These are phyloP conservation scores for Cyclocybe cylindracea DNA, from an alignment of 768 basidiomycete genomes.

Conservation along the genomic window DNA sequence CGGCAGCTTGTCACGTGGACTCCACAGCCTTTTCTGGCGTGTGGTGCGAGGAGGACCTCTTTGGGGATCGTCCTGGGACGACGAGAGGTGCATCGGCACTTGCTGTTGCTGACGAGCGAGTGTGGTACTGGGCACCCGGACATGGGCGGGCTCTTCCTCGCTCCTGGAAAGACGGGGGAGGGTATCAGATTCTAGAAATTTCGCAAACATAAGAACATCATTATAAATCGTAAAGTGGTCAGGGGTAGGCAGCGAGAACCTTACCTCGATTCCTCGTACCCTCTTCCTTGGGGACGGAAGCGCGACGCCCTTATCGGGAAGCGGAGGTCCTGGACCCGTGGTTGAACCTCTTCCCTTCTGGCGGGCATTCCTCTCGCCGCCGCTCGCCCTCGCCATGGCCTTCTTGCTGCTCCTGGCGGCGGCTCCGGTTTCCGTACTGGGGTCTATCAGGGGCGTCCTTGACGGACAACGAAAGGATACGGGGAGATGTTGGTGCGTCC, in stretches of 20 bases:
- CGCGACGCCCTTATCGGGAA: constrained; percentile 19
- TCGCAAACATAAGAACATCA: background rate
- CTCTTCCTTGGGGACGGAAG: constrained; percentile 21
- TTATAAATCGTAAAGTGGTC: background rate
- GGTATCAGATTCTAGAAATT: constrained; percentile 39
- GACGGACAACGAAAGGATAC: constrained; percentile 58
- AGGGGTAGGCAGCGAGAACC: constrained; percentile 9
- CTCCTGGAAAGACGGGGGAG: constrained; percentile 78
- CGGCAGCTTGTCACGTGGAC: background rate
- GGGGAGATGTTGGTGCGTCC: constrained; percentile 55
- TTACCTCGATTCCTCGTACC: constrained; percentile 27
- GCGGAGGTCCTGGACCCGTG: constrained; percentile 34
- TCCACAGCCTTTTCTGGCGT: background rate
- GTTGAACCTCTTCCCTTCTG: constrained; percentile 47
- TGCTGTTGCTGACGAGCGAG: constrained; percentile 28
- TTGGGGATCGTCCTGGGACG: constrained; percentile 21
- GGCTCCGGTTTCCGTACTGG: constrained; percentile 44
- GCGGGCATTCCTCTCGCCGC: constrained; percentile 40
- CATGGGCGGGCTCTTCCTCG: constrained; percentile 47
- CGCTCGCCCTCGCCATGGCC: constrained; percentile 26
- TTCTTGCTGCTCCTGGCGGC: constrained; percentile 48
- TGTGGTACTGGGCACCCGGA: constrained; percentile 40
- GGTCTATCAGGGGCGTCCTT: constrained; percentile 42
- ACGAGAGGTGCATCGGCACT: too few species aligned
- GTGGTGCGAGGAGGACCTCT: constrained; percentile 16